Conservation (phyloP, 2,329 filamentous ascomycete species). For the Ophiostoma pallidulum region DNA sequence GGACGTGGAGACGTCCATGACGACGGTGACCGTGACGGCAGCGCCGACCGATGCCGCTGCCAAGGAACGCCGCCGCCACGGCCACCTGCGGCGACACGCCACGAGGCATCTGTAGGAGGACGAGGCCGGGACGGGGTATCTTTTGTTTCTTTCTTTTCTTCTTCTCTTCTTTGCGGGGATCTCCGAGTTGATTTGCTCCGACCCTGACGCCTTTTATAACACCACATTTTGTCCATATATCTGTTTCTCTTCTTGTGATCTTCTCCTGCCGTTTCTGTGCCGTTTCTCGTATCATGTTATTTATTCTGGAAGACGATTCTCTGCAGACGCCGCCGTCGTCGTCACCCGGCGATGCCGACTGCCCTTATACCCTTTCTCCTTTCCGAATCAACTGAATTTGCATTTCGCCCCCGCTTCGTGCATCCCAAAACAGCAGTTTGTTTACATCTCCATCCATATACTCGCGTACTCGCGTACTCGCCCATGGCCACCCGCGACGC, state of each 20-base stretch:
- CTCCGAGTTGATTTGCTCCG: background rate
- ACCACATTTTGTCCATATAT: background rate
- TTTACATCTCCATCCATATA: too few relatives aligned
- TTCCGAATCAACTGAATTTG: too few relatives aligned
- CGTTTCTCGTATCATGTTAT: slow-evolving; percentile 1
- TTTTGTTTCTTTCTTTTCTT: background rate
- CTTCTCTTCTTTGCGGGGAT: background rate
- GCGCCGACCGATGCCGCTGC: slow-evolving; percentile 19
- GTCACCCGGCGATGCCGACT: too few relatives aligned
- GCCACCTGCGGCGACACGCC: slow-evolving; percentile 32
- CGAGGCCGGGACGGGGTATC: too few relatives aligned
- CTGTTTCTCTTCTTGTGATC: background rate
- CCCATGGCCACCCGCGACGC: too few relatives aligned
- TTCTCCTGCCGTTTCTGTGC: background rate
- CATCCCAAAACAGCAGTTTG: too few relatives aligned
- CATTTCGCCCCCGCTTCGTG: too few relatives aligned
- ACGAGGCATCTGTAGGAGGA: background rate
- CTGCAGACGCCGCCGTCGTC: too few relatives aligned
- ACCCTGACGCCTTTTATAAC: background rate
- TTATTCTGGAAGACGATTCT: too few relatives aligned
- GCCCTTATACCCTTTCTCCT: too few relatives aligned
- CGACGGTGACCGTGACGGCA: slow-evolving; percentile 30
- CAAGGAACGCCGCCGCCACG: slow-evolving; percentile 22
- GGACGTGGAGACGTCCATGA: slow-evolving; percentile 26
- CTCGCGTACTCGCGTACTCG: too few relatives aligned